Conservation (phyloP, 2,329 filamentous ascomycete genomes). For the Hymenotorrendiella dingleyae region DNA sequence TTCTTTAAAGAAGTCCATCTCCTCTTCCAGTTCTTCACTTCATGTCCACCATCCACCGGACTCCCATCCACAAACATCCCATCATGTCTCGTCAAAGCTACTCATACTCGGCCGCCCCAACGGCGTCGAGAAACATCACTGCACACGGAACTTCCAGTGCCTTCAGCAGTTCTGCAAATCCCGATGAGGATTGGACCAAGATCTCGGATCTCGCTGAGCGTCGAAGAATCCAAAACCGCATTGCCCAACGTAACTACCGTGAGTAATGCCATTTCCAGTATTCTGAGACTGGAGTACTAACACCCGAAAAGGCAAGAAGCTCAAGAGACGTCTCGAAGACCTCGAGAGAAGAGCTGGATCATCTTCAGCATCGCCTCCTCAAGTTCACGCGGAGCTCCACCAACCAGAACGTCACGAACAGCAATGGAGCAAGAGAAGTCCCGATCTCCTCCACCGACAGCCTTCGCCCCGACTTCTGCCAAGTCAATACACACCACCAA, state of each 20-base stretch:
- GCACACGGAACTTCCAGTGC: slow-evolving; percentile 82
- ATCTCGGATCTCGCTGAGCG: slow-evolving; percentile 95
- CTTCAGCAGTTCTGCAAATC: slow-evolving; percentile 89
- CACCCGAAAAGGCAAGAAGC: slow-evolving; percentile 69
- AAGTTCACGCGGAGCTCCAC: slow-evolving; percentile 43
- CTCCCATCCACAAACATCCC: slow-evolving; percentile 14
- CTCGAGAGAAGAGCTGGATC: slow-evolving; percentile 72
- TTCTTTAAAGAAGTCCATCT: slow-evolving; percentile 9
- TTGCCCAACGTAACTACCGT: slow-evolving; percentile 98
- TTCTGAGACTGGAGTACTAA: slow-evolving; percentile 11
- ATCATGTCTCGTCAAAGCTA: slow-evolving; percentile 30
- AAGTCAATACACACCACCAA: slow-evolving; percentile 56
- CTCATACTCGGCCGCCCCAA: slow-evolving; percentile 25
- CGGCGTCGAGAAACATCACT: slow-evolving; percentile 54
- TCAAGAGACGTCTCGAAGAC: slow-evolving; percentile 83
- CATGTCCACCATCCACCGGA: slow-evolving; percentile 9
- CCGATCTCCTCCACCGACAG: slow-evolving; percentile 32
- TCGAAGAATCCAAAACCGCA: slow-evolving; percentile 91
- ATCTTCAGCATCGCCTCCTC: slow-evolving; percentile 50
- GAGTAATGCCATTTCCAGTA: slow-evolving; percentile 36
- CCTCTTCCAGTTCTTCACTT: slow-evolving; percentile 5
- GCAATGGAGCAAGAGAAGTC: slow-evolving; percentile 24
- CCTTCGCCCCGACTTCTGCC: slow-evolving; percentile 37
- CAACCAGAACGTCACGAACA: slow-evolving; percentile 25
- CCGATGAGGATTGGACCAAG: slow-evolving; percentile 98